Evolutionary conservation across 2,329 filamentous ascomycete species (phyloP), one percentile per base, ranked within the genome.

Genomic region (Penicillium expansum): DNA sequence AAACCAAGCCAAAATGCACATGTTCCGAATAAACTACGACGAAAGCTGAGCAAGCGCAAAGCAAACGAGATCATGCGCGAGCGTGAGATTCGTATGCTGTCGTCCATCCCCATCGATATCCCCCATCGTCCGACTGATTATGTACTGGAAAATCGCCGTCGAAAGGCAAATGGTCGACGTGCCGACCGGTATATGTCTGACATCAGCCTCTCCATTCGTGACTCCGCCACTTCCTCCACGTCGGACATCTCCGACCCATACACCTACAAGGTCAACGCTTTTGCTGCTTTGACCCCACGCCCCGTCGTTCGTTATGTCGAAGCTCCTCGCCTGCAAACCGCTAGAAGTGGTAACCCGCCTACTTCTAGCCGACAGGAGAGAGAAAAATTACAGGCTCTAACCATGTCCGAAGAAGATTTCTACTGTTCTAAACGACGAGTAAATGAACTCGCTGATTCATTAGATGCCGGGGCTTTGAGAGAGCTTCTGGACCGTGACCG

Each of bases 401-500:
- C 67, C n/a, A 84, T 87, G 16, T 80, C 83, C 0, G 85, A 90
- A 59, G 86, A 87, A n/a, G 71, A 75, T 24, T 60, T 75, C 76
- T 85, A 67, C 75, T 59, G 63, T 37, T 89, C 70, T 76, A 90
- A 76, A 77, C 89, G 74, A 76, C 79, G 80, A 33, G 83, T 89
- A 44, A 84, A 87, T 57, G 83, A 84, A 43, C 72, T 97, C 43
- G 94, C 92, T 22, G 90, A 97, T 69, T 88, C 90, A 57, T 80
- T 99, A 53, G 91, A 91, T 74, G 89, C 94, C 4, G 85, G 88
- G 51, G 92, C 91, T 65, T 74, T 99, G 38, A 84, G 93, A 57
- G 90, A 96, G 70, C 80, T 97, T 30, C 88, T 99, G 84, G 94
- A 99, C 67, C 82, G 94, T 58, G 94, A 99, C 69, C 83, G 87